phyloP scores from a whole-genome alignment of 2,329 filamentous ascomycete species.

The Cladorrhinum sp. region DNA sequence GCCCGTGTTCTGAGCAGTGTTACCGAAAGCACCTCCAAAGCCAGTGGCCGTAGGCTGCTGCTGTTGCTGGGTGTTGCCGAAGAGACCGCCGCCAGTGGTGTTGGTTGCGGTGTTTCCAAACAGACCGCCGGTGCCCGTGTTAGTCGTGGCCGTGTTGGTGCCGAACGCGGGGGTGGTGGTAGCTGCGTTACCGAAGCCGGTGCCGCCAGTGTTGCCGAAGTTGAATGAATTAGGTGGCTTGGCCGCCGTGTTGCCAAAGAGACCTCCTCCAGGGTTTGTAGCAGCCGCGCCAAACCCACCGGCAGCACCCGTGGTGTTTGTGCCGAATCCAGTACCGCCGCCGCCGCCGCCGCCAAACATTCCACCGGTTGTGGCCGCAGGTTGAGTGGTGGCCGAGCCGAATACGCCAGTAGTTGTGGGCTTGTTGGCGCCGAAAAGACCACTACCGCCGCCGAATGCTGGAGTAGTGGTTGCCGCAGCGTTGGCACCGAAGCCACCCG shows the following conservation, averaged over 20 bases:
- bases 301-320: constrained; percentile 11
- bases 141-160: constrained; percentile 18
- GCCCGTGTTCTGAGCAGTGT: constrained; percentile 26
- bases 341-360: constrained; percentile 43
- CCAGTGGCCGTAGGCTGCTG: constrained; percentile 24
- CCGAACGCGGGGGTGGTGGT: constrained; percentile 22
- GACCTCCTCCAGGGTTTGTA: constrained; percentile 29
- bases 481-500: constrained; percentile 30
- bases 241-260: constrained; percentile 33
- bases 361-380: constrained; percentile 26
- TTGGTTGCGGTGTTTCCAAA: constrained; percentile 35
- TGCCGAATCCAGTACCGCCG: constrained; percentile 19
- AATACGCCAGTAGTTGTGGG: constrained; percentile 39
- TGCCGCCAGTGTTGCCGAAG: constrained; percentile 23
- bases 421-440: constrained; percentile 32
- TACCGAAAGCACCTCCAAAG: constrained; percentile 30
- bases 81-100: constrained; percentile 27
- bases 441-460: constrained; percentile 37
- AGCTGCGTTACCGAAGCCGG: constrained; percentile 19
- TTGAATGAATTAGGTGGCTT: constrained; percentile 23
- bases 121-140: constrained; percentile 31
- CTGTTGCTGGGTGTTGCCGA: constrained; percentile 30
- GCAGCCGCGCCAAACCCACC: constrained; percentile 19
- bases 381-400: constrained; percentile 34
- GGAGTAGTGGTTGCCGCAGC: constrained; percentile 23